Base-by-base conservation (phyloP, 2,329 filamentous ascomycete genomes). In the Fusarium sublunatum region DNA sequence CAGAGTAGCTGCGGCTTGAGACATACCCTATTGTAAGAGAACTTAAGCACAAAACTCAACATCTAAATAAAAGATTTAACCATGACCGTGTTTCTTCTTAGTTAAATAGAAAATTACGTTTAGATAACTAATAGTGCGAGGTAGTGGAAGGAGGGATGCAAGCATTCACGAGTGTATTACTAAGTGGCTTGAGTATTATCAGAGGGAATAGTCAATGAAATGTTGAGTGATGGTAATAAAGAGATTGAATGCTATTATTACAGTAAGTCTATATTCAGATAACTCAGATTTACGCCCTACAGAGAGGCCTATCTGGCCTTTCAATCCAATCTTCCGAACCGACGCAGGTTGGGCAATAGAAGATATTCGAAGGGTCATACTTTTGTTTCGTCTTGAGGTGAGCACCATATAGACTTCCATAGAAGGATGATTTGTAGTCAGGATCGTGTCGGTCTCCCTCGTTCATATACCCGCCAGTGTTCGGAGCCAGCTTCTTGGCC, bases 281-380 rank as follows among this genome's bases (percentile, higher is more conserved):
- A 13, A 8, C 3, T 22, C 7, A 8, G 3, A 5, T 15, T 7
- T 36, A 39, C 0, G 31, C 43, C 28, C 35, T 62, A 24, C 61
- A 65, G 2, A 62, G 28, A 3, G 61, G 52, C 0, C 61, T 61
- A 6, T 61, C 47, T 2, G 61, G 45, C 1, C 3, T 43, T 7
- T 61, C 61, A 8, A 64, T 12, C 36, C 53, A 64, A 0, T 40
- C 43, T 5, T 64, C 61, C 2, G 61, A 61, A 6, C 61, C 61
- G 11, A 64, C 61, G 12, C 61, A 64, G 4, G 61, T 64, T 4
- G 61, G 61, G 4, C 61, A 65, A 12, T 62, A 65, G 6, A 65
- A 62, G 2, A 50, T n/a, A 41, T 65, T 53, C 2, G 6, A 50
- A 5, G 61, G 61, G n/a, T 65, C 61, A 15, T 61, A 65, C 29